Evolutionary conservation across 2,329 filamentous ascomycete genomes (phyloP).

Genomic region (Penicillium sp.): DNA sequence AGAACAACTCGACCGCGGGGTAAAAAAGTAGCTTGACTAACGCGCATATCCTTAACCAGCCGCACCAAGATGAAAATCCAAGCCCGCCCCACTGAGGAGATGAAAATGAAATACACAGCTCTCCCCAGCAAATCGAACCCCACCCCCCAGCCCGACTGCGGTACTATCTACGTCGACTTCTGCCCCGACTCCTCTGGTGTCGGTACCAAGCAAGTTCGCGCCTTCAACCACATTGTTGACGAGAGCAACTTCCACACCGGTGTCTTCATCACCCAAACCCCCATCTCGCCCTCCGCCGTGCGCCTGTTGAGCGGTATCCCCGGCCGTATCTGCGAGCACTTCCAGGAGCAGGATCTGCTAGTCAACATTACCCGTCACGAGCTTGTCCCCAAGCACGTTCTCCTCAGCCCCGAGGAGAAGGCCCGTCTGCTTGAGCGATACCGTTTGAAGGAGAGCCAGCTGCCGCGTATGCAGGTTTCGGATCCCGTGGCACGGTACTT

Average conservation of each 20-base stretch:
- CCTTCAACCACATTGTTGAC: conserved; percentile 80
- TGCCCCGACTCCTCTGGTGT: conserved; percentile 70
- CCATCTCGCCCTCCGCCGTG: conserved; percentile 82
- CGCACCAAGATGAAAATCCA: conserved; percentile 84
- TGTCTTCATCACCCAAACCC: conserved; percentile 81
- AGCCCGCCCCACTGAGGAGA: conserved; percentile 76
- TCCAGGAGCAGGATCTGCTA: conserved; percentile 90
- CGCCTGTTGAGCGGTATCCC: conserved; percentile 80
- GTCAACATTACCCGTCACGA: conserved; percentile 99
- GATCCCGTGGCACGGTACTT: conserved; percentile 93
- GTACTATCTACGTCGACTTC: conserved; percentile 93
- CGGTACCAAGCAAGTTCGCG: conserved; percentile 88
- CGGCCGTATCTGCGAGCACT: conserved; percentile 84
- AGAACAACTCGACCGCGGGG: background rate
- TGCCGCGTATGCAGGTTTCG: conserved; percentile 85
- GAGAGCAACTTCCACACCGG: conserved; percentile 83
- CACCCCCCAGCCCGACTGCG: conserved; percentile 71
- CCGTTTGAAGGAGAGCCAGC: conserved; percentile 93
- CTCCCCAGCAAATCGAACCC: conserved; percentile 68
- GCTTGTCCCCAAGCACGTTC: conserved; percentile 87
- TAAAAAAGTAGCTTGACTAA: conserved; percentile 6
- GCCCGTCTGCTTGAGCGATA: conserved; percentile 80
- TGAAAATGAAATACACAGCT: conserved; percentile 81
- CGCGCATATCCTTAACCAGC: conserved; percentile 47
- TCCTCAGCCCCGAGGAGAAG: conserved; percentile 91